A percentile compares a stretch with the other conserved stretches of the same genome.
Conservation (phyloP, 768 basidiomycete genomes). For the Boletus reticulatus region DNA sequence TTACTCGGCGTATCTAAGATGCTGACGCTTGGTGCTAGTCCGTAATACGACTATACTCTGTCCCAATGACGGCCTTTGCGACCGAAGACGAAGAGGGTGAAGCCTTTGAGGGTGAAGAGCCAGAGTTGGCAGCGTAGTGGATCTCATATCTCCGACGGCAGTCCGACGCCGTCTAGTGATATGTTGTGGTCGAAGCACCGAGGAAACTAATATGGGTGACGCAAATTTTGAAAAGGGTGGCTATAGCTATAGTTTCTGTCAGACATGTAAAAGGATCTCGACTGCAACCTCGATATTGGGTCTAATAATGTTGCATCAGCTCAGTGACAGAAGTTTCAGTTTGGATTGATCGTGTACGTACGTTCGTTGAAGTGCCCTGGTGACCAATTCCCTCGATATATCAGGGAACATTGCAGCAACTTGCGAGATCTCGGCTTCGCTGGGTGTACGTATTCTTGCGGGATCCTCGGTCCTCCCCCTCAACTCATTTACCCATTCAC, state of each 20-base stretch:
- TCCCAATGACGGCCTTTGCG: conserved; percentile 86
- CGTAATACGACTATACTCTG: conserved; percentile 89
- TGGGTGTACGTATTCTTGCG: conserved; percentile 65
- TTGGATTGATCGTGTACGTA: conserved; percentile 29
- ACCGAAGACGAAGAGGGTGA: conserved; percentile 71
- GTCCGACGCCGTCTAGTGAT: background rate
- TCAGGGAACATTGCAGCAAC: conserved; percentile 84
- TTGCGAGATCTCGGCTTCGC: conserved; percentile 72
- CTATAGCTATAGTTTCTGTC: background rate
- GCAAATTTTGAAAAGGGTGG: background rate
- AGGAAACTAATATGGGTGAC: background rate
- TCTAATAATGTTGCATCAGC: conserved; percentile 36
- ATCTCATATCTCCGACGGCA: conserved; percentile 6
- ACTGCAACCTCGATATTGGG: conserved; percentile 80
- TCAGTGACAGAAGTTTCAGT: background rate
- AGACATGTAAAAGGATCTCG: conserved; percentile 66
- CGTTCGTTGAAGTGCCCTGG: conserved; percentile 82
- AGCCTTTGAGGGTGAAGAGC: conserved; percentile 41
- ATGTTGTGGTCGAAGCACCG: background rate
- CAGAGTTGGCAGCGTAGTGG: conserved; percentile 33
- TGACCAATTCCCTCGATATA: conserved; percentile 65
- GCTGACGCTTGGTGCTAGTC: conserved; percentile 52
- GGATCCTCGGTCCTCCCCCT: conserved; percentile 60
- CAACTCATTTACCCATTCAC: conserved; percentile 79
- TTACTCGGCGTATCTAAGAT: background rate